phyloP scores from a whole-genome alignment of 129 eudicot species.

The Smallanthus sonchifolius region DNA sequence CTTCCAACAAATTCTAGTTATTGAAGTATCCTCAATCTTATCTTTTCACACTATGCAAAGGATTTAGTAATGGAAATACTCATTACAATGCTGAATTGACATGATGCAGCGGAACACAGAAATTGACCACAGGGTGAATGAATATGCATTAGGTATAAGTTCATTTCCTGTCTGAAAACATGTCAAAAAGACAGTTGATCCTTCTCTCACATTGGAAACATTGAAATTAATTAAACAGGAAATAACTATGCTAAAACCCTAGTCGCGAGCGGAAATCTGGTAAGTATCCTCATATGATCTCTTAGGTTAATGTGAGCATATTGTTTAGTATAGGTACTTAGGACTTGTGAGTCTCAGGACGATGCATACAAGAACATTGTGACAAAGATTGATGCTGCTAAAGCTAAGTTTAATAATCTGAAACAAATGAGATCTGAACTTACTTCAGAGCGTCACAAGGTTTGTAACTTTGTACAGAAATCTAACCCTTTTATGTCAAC shows the following conservation, averaged over 20 bases:
- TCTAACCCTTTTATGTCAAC: conserved; percentile 4
- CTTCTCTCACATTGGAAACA: conserved; percentile 5
- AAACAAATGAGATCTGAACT: conserved; percentile 38
- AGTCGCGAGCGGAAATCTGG: conserved; percentile 20
- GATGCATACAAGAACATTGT: conserved; percentile 29
- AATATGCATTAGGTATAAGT: conserved; percentile 5
- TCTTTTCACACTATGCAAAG: background rate
- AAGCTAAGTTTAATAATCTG: conserved; percentile 45
- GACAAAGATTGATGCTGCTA: conserved; percentile 45
- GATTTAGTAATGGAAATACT: conserved; percentile 2
- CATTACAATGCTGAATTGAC: background rate
- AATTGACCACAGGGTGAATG: conserved; percentile 7
- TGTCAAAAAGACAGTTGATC: background rate
- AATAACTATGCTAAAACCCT: conserved; percentile 17
- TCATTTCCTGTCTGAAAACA: background rate
- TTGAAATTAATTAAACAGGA: conserved; percentile 27
- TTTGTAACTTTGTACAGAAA: conserved; percentile 19
- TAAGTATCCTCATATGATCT: conserved; percentile 20
- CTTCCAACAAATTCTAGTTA: background rate
- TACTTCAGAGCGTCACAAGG: conserved; percentile 55
- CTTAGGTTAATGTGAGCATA: background rate
- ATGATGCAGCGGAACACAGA: conserved; percentile 22
- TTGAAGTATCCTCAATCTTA: conserved; percentile 1
- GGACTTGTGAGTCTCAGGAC: conserved; percentile 34
- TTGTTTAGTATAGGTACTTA: background rate